phyloP scores from a whole-genome alignment of 1,139 yeast species.

The Debaryomyces coudertii region DNA sequence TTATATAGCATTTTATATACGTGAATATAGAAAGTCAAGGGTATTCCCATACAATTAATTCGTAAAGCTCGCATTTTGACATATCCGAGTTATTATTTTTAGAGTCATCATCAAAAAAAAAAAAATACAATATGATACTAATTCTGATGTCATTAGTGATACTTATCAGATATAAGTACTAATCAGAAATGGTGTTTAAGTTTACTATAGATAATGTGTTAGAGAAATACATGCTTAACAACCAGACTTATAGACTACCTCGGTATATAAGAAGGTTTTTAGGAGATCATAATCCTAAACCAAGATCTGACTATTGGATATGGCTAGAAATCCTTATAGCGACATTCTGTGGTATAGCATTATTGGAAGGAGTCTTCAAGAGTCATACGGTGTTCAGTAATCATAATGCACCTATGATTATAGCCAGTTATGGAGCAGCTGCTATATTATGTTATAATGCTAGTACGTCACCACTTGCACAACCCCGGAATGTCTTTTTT shows the following conservation, averaged over 20 bases:
- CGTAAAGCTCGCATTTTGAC: not conserved
- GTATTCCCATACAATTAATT: no score
- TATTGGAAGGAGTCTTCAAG: constrained; percentile 54
- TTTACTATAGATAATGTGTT: constrained; percentile 41
- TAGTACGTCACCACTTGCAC: constrained; percentile 61
- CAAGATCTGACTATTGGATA: constrained; percentile 42
- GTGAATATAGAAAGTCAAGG: no score
- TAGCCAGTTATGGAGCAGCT: constrained; percentile 69
- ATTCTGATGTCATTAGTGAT: no score
- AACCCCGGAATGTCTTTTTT: constrained; percentile 61
- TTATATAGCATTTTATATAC: constrained; percentile 2
- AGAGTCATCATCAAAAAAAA: no score
- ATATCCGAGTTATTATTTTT: not conserved
- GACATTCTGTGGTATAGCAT: constrained; percentile 56
- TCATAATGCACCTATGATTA: constrained; percentile 54
- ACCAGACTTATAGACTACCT: constrained; percentile 34
- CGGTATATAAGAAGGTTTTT: constrained; percentile 30
- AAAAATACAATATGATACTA: no score
- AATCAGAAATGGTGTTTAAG: constrained; percentile 38
- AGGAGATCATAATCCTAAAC: constrained; percentile 36
- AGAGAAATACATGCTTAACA: constrained; percentile 34
- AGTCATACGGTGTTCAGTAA: constrained; percentile 46
- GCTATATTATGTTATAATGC: constrained; percentile 67
- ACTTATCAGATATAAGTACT: no score
- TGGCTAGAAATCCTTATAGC: constrained; percentile 53